phyloP scores from a whole-genome alignment of 164 flowering plant genomes.

The Platanus orientalis region DNA sequence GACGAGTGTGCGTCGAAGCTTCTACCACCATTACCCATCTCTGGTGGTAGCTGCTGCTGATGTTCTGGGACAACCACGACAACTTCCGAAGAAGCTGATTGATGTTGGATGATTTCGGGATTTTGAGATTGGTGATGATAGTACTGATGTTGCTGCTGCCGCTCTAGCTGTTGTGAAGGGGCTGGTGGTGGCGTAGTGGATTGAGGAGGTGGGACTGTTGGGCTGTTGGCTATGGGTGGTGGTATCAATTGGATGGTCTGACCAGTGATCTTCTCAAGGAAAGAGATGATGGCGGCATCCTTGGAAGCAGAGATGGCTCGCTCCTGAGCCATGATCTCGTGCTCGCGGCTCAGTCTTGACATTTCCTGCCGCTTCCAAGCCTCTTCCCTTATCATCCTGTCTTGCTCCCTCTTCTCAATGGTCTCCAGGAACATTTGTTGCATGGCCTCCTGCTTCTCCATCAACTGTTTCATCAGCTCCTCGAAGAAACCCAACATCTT shows the following conservation, averaged over 20 bases:
- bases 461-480: slow-evolving; percentile 58
- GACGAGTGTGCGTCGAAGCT: slow-evolving; percentile 43
- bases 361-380: slow-evolving; percentile 75
- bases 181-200: slow-evolving; percentile 14
- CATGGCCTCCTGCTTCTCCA: slow-evolving; percentile 71
- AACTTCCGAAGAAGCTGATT: slow-evolving; percentile 21
- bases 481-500: slow-evolving; percentile 59
- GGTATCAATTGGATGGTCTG: slow-evolving; percentile 39
- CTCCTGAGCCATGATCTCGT: slow-evolving; percentile 61
- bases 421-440: slow-evolving; percentile 59
- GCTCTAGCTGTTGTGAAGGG: slow-evolving; percentile 11
- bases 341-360: slow-evolving; percentile 49
- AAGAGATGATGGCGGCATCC: slow-evolving; percentile 58
- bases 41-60: slow-evolving; percentile 12
- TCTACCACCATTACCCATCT: slow-evolving; percentile 16
- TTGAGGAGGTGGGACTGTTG: slow-evolving; percentile 19
- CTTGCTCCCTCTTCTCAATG: slow-evolving; percentile 73
- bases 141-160: slow-evolving; percentile 11
- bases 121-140: slow-evolving; percentile 8
- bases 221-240: not conserved
- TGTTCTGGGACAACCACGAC: slow-evolving; percentile 10
- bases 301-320: slow-evolving; percentile 55
- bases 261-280: slow-evolving; percentile 62
- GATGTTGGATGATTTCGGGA: slow-evolving; percentile 18
- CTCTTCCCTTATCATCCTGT: slow-evolving; percentile 62